phyloP scores from a whole-genome alignment of 164 flowering plant species.

The Tetrastigma voinierianum region DNA sequence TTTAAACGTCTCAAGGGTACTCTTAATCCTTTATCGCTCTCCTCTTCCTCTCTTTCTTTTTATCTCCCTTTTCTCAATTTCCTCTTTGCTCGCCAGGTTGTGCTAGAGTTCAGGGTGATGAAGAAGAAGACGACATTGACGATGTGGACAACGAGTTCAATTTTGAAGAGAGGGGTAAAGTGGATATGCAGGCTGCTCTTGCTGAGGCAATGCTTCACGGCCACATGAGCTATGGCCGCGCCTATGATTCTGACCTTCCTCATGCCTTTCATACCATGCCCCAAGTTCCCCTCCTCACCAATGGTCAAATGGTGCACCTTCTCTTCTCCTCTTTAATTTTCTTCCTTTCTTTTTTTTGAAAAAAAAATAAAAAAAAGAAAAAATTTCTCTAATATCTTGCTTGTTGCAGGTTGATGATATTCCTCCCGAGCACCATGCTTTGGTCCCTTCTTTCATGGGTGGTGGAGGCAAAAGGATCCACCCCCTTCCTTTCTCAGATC shows the following conservation, averaged over 20 bases:
- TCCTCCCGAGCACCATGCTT: constrained; percentile 54
- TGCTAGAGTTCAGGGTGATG: constrained; percentile 63
- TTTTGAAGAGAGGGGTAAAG: constrained; percentile 29
- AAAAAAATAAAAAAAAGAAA: no score
- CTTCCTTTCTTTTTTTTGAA: not conserved
- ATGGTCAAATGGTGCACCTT: constrained; percentile 29
- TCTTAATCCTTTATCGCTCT: not conserved
- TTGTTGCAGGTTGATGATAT: constrained; percentile 47
- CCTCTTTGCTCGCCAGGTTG: constrained; percentile 34
- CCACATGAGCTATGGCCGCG: constrained; percentile 17
- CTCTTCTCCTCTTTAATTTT: not conserved
- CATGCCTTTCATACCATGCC: constrained; percentile 14
- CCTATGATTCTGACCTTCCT: constrained; percentile 15
- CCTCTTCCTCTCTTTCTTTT: no score
- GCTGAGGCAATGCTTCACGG: constrained; percentile 21
- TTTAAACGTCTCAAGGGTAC: constrained; percentile 54
- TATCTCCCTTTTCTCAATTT: not conserved
- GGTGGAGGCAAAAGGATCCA: constrained; percentile 54
- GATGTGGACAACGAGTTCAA: constrained; percentile 61
- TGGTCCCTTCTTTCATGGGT: constrained; percentile 44
- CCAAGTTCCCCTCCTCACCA: constrained; percentile 30
- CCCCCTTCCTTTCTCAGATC: constrained; percentile 56
- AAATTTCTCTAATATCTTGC: not conserved
- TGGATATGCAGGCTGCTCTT: constrained; percentile 30
- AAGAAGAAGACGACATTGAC: constrained; percentile 60